phyloP scores from a whole-genome alignment of 1,284 basidiomycete genomes.

The Paramarasmius palmivorus region DNA sequence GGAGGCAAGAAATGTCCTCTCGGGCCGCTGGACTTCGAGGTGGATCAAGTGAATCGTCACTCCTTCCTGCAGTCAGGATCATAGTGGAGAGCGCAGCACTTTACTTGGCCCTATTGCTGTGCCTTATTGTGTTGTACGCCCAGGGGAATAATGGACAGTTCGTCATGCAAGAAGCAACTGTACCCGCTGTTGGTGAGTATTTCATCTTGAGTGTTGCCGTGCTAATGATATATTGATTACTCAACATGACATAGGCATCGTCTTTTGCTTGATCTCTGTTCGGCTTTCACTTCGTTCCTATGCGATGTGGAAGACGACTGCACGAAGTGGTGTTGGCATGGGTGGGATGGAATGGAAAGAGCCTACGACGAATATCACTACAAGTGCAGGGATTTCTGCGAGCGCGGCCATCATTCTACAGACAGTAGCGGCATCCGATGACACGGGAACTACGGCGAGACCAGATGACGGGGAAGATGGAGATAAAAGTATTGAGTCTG shows the following conservation, averaged over 20 bases:
- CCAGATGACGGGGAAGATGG: too few relatives aligned
- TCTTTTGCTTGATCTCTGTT: neutral
- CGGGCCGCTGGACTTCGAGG: constrained; percentile 9
- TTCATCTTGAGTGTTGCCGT: neutral
- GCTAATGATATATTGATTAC: neutral
- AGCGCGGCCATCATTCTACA: too few relatives aligned
- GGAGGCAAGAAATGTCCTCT: constrained; percentile 23
- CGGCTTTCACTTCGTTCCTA: neutral
- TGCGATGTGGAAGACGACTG: constrained; percentile 4
- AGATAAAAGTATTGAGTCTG: too few relatives aligned
- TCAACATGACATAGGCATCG: neutral
- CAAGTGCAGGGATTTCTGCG: neutral
- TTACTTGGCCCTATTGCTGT: constrained; percentile 25
- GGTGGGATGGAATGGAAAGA: neutral
- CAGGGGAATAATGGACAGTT: constrained; percentile 27
- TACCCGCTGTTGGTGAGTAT: constrained; percentile 29
- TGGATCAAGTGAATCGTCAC: constrained; percentile 12
- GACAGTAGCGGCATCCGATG: too few relatives aligned
- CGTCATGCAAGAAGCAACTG: constrained; percentile 26
- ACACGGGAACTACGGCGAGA: too few relatives aligned
- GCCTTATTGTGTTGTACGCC: constrained; percentile 29
- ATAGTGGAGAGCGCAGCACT: constrained; percentile 31
- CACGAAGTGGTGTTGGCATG: neutral
- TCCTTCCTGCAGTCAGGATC: constrained; percentile 27
- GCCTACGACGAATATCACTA: neutral